Base-by-base conservation (phyloP, 352 stramenopile genomes). In the Phytophthora pseudosyringae region DNA sequence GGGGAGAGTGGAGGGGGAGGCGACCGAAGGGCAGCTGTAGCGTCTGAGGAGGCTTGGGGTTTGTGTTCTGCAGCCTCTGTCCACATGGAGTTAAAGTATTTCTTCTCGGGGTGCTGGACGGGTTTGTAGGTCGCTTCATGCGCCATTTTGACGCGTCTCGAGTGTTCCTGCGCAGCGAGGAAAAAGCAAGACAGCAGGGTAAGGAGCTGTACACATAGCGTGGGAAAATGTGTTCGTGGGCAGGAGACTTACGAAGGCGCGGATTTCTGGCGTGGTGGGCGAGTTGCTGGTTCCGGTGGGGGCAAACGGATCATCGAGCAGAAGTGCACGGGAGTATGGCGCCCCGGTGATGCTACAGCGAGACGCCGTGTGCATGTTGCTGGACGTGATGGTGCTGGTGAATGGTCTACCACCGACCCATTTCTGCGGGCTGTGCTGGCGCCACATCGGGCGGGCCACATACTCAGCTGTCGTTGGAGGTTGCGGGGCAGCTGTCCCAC, bases 31-130 rank as follows among this genome's bases (percentile, higher is more conserved):
- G 25, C 5, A 3, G 3, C 31, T 41, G 18, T 10, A 3, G 29
- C 15, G 39, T 33, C 21, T 16, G 29, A n/a, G 15, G 5, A 28
- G 9, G 32, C 28, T 10, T 60, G 29, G n/a, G 11, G 6, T n/a
- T 45, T 57, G 45, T 33, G 35, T 38, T 31, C 61, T 25, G 36
- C 10, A 28, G 65, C 31, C 43, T 83, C 61, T 16, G 71, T 78
- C 80, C 80, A 89, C 76, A 89, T 86, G 31, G 80, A 89, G 33
- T 64, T 70, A 44, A 89, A 85, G 51, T 86, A 89, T 39, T 83
- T 89, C 57, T 77, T 82, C 26, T 71, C 60, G 25, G 48, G 54
- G 9, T 61, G 65, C 36, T 80, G 70, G 9, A 80, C 58, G 13
- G 74, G 80, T 5, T 67, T 70, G 28, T 70, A 68, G 3, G 64